Evolutionary conservation across 176 grass and related monocot species (phyloP).

Genomic region (Phyllostachys edulis): DNA sequence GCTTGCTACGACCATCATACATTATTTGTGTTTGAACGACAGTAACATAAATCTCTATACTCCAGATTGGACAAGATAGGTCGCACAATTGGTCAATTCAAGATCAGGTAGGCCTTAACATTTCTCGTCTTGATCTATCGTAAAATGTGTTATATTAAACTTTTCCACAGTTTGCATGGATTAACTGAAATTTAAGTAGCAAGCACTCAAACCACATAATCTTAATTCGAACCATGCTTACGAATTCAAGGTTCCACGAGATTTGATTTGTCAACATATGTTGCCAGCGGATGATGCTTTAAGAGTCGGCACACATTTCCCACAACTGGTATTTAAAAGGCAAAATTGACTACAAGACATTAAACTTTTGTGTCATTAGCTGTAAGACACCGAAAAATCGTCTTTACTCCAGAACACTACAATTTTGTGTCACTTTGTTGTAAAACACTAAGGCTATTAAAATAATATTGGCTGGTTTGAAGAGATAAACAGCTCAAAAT

Average conservation of each 20-base stretch:
- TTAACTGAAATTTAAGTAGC: neutral
- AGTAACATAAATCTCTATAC: neutral
- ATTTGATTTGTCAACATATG: conserved; percentile 28
- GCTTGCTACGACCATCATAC: conserved; percentile 3
- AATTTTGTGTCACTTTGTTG: too few species aligned
- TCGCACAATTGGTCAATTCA: neutral
- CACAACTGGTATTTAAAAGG: neutral
- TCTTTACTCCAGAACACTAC: too few species aligned
- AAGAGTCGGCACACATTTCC: conserved; percentile 31
- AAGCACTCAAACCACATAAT: neutral
- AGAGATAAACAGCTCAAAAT: too few species aligned
- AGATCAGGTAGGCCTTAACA: neutral
- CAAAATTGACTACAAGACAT: too few species aligned
- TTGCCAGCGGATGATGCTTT: conserved; percentile 1
- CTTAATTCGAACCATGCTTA: neutral
- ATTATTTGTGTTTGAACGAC: neutral
- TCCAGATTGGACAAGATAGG: neutral
- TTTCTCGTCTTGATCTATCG: neutral
- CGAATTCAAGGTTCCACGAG: neutral
- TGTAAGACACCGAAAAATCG: too few species aligned
- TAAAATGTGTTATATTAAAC: neutral
- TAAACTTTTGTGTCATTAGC: too few species aligned
- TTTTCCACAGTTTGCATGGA: neutral
- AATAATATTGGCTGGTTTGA: too few species aligned
- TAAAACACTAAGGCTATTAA: too few species aligned